Conservation (phyloP, 2,329 filamentous ascomycete genomes). For the Chrysoporthe cubensis region DNA sequence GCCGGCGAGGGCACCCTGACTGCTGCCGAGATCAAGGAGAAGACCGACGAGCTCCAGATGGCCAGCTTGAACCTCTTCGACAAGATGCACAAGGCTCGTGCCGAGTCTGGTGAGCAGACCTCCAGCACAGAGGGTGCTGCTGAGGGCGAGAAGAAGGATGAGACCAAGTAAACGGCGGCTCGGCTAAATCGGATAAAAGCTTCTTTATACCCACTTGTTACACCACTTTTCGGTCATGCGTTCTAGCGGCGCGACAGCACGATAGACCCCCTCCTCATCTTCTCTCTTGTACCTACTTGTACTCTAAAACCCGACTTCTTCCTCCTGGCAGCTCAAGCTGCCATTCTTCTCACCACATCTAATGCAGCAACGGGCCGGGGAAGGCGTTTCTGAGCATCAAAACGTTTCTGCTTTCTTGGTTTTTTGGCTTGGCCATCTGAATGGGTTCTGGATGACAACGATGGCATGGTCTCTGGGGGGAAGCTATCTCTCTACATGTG, state of each 20-base stretch:
- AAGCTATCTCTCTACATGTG: conserved; percentile 48
- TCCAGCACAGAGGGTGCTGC: conserved; percentile 54
- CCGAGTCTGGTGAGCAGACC: conserved; percentile 63
- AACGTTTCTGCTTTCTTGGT: conserved; percentile 39
- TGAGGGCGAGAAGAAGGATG: conserved; percentile 78
- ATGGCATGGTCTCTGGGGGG: conserved; percentile 45
- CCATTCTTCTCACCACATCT: conserved; percentile 43
- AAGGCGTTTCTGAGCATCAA: conserved; percentile 57
- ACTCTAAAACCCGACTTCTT: conserved; percentile 50
- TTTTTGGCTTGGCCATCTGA: conserved; percentile 42
- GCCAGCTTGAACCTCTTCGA: conserved; percentile 96
- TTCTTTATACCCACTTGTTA: conserved; percentile 34
- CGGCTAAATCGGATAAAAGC: conserved; percentile 15
- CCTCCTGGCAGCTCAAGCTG: conserved; percentile 40
- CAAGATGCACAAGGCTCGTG: conserved; percentile 98
- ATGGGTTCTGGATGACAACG: conserved; percentile 51
- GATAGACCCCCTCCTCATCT: conserved; percentile 39
- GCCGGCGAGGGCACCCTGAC: conserved; percentile 85
- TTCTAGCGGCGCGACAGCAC: conserved; percentile 38
- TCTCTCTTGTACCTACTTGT: conserved; percentile 50
- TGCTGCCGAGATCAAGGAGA: conserved; percentile 93
- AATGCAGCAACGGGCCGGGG: conserved; percentile 51
- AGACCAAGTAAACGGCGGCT: conserved; percentile 62
- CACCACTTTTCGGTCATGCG: conserved; percentile 33
- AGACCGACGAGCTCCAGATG: conserved; percentile 97